Percentiles rank a stretch among this genome's conserved stretches.
phyloP scores from a whole-genome alignment of 441 rosid species.

The Melastoma candidum region DNA sequence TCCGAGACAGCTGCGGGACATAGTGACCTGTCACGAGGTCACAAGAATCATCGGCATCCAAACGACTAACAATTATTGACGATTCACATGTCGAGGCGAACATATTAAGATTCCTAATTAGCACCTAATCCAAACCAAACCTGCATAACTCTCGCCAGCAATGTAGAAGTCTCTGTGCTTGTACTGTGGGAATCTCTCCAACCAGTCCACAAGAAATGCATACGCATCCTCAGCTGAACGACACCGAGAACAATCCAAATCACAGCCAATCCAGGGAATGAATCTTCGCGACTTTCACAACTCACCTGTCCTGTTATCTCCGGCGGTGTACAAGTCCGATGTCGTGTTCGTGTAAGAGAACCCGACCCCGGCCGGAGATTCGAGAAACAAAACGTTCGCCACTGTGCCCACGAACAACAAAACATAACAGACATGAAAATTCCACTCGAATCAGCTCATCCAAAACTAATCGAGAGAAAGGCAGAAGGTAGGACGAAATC shows the following conservation, averaged over 20 bases:
- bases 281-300: not conserved
- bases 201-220: conserved; percentile 69
- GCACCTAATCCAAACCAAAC: conserved; percentile 16
- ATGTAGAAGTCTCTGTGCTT: conserved; percentile 90
- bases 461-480: too few species aligned
- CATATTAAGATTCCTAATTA: not conserved
- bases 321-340: conserved; percentile 65
- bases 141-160: conserved; percentile 96
- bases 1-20: conserved; percentile 90
- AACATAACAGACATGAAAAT: too few species aligned
- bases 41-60: not conserved
- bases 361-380: conserved; percentile 97
- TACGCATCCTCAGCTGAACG: conserved; percentile 79
- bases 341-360: conserved; percentile 82
- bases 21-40: conserved; percentile 59
- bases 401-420: conserved; percentile 28
- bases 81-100: not conserved
- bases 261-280: not conserved
- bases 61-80: not conserved
- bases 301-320: conserved; percentile 82
- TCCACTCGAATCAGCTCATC: too few species aligned
- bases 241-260: not conserved
- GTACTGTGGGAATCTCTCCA: conserved; percentile 91
- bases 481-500: too few species aligned
- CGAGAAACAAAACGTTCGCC: conserved; percentile 87